Percentiles rank a stretch among this genome's conserved stretches.
Conservation (phyloP, 352 stramenopile species). For the Thalassiosira ordinaria region DNA sequence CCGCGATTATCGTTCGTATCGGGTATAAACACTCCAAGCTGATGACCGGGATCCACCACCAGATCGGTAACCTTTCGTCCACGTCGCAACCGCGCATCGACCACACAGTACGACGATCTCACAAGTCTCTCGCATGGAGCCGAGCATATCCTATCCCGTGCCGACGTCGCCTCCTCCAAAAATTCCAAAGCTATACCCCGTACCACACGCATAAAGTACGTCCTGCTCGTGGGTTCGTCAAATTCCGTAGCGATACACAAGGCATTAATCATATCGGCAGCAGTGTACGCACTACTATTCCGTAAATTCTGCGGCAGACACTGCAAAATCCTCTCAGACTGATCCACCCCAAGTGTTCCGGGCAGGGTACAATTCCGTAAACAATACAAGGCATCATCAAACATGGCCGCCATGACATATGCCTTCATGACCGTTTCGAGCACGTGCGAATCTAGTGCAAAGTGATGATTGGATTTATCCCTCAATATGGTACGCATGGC, state of each 20-base stretch:
- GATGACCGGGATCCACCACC: conserved; percentile 77
- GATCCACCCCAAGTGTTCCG: conserved; percentile 64
- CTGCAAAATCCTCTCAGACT: conserved; percentile 79
- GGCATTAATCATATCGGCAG: conserved; percentile 86
- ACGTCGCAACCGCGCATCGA: conserved; percentile 75
- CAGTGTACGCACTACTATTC: conserved; percentile 80
- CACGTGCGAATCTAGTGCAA: conserved; percentile 74
- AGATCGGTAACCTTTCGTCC: conserved; percentile 82
- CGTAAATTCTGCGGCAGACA: conserved; percentile 85
- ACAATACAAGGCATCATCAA: conserved; percentile 85
- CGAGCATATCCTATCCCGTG: conserved; percentile 84
- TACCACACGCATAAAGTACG: conserved; percentile 85
- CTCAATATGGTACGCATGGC: conserved; percentile 70
- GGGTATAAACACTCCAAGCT: conserved; percentile 85
- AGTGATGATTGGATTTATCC: conserved; percentile 77
- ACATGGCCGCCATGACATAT: conserved; percentile 85
- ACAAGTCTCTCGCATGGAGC: conserved; percentile 83
- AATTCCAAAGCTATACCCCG: conserved; percentile 85
- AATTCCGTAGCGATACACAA: conserved; percentile 86
- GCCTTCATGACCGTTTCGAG: conserved; percentile 86
- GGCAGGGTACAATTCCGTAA: conserved; percentile 78
- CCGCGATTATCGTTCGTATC: conserved; percentile 83
- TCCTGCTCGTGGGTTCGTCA: conserved; percentile 73
- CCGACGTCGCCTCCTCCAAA: conserved; percentile 83
- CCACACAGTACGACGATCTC: conserved; percentile 75